Evolutionary conservation across 2,329 filamentous ascomycete species (phyloP).

Genomic region (Aspergillus versicolor): DNA sequence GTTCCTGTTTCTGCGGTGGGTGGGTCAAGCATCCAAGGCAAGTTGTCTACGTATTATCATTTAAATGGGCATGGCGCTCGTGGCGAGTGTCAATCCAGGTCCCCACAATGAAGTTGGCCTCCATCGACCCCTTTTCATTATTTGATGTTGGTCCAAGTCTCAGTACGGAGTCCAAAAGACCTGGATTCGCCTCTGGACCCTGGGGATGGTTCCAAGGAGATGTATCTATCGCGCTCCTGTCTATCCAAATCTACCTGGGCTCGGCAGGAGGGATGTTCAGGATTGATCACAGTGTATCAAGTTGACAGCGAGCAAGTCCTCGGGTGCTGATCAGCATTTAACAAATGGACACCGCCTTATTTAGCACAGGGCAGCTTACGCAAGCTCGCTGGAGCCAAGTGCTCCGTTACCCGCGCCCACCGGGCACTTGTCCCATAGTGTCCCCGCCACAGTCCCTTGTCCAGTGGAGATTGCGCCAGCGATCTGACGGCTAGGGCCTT

Average conservation of each 20-base stretch:
- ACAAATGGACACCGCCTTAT: constrained; percentile 16
- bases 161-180: neutral
- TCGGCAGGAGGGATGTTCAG: neutral
- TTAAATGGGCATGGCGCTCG: neutral
- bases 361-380: constrained; percentile 32
- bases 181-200: neutral
- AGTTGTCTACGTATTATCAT: neutral
- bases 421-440: constrained; percentile 32
- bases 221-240: neutral
- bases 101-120: neutral
- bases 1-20: constrained; percentile 2
- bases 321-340: constrained; percentile 30
- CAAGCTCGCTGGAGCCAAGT: constrained; percentile 34
- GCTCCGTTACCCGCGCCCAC: constrained; percentile 31
- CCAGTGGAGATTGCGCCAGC: constrained; percentile 38
- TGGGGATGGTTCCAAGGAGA: neutral
- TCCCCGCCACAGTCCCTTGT: constrained; percentile 34
- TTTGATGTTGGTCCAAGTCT: neutral
- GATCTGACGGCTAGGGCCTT: constrained; percentile 31
- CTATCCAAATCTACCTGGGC: neutral
- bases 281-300: constrained; percentile 6
- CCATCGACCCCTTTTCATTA: constrained; percentile 2
- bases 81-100: constrained; percentile 1
- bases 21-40: neutral
- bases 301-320: constrained; percentile 6